Evolutionary conservation across 768 basidiomycete species (phyloP).

Genomic region (Termitomyces sp.): DNA sequence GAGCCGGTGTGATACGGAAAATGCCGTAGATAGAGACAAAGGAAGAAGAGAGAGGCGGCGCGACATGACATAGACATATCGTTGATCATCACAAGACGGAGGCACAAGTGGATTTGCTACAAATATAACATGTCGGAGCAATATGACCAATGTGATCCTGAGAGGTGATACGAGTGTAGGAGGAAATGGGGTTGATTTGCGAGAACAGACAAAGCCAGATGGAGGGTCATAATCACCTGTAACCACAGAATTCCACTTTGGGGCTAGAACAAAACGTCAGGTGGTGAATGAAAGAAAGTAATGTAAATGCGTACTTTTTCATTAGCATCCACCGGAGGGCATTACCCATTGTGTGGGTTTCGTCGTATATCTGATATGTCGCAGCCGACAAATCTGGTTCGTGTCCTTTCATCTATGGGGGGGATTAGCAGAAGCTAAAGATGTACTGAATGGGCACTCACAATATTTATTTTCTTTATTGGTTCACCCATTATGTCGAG

Average conservation of each 20-base stretch:
- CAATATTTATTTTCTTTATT: constrained; percentile 41
- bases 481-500: constrained; percentile 32
- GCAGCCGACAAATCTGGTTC: constrained; percentile 80
- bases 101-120: neutral
- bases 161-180: neutral
- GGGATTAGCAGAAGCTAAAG: neutral
- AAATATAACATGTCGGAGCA: neutral
- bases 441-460: constrained; percentile 18
- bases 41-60: neutral
- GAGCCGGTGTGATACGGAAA: neutral
- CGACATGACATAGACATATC: constrained; percentile 1
- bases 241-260: constrained; percentile 97
- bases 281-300: neutral
- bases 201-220: constrained; percentile 7
- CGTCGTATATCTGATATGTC: constrained; percentile 89
- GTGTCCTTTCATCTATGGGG: constrained; percentile 77
- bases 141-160: neutral
- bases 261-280: constrained; percentile 50
- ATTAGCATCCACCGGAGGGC: constrained; percentile 96
- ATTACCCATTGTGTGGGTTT: constrained; percentile 96
- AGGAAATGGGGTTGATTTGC: neutral
- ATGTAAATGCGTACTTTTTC: constrained; percentile 76
- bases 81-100: neutral
- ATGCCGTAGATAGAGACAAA: neutral
- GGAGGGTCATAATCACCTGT: constrained; percentile 56